Evolutionary conservation across 2,329 filamentous ascomycete genomes (phyloP).

Genomic region (Fusarium sulawesiense): DNA sequence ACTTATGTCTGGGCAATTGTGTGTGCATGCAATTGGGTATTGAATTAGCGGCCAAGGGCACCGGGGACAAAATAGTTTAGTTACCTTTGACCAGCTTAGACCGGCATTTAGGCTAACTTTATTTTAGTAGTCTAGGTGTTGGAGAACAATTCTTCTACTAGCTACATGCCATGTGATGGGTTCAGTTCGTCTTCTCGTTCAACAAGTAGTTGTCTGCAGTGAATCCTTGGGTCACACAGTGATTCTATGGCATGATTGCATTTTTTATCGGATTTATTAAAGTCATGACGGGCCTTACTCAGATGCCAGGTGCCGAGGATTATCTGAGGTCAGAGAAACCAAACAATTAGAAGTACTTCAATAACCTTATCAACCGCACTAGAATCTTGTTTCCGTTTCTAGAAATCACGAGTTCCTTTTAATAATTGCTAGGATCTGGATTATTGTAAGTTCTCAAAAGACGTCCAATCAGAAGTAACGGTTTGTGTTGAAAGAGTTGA

Average conservation of each 20-base stretch:
- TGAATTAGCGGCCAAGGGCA: not conserved
- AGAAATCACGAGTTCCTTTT: not conserved
- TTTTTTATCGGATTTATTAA: not conserved
- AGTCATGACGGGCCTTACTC: not conserved
- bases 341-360: not conserved
- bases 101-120: not conserved
- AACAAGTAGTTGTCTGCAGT: not conserved
- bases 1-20: not conserved
- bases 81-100: fast-evolving
- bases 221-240: fast-evolving
- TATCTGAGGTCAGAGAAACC: not conserved
- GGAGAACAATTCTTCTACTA: not conserved
- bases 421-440: not conserved
- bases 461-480: not conserved
- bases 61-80: not conserved
- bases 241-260: not conserved
- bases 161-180: not conserved
- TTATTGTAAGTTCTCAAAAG: fast-evolving
- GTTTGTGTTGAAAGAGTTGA: not conserved
- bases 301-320: not conserved
- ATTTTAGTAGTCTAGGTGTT: not conserved
- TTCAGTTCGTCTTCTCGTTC: not conserved
- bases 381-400: not conserved
- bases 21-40: not conserved
- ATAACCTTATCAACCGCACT: not conserved